Conservation (phyloP, 768 basidiomycete genomes). For the Mycena epipterygia region DNA sequence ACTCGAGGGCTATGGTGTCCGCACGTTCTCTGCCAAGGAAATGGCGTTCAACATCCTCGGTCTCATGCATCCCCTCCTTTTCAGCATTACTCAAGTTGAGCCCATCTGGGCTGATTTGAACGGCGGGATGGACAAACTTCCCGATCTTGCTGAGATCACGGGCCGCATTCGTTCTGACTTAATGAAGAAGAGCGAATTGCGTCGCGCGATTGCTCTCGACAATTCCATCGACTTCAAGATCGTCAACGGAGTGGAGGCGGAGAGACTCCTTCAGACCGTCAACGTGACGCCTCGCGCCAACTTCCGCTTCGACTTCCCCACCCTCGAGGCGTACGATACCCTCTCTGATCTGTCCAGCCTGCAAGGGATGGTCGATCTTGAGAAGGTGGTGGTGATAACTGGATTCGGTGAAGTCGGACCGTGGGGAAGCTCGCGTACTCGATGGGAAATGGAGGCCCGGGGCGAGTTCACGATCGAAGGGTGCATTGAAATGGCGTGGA, state of each 20-base stretch:
- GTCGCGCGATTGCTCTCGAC: slow-evolving; percentile 93
- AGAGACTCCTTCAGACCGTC: slow-evolving; percentile 92
- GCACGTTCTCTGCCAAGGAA: slow-evolving; percentile 99
- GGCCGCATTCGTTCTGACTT: slow-evolving; percentile 86
- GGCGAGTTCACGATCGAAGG: slow-evolving; percentile 99
- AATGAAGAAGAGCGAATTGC: slow-evolving; percentile 90
- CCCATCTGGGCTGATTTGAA: slow-evolving; percentile 99
- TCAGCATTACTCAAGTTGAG: slow-evolving; percentile 99
- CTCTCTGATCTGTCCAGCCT: slow-evolving; percentile 83
- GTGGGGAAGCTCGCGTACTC: slow-evolving; percentile 97
- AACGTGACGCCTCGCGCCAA: slow-evolving; percentile 97
- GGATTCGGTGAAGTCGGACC: slow-evolving; percentile 98
- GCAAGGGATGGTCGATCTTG: slow-evolving; percentile 92
- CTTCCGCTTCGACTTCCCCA: slow-evolving; percentile 96
- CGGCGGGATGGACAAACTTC: slow-evolving; percentile 97
- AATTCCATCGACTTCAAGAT: slow-evolving; percentile 97
- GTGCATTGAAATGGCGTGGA: slow-evolving; percentile 99
- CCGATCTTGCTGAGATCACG: slow-evolving; percentile 94
- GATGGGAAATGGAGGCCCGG: slow-evolving; percentile 99
- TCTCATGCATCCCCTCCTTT: slow-evolving; percentile 98
- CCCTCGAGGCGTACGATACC: slow-evolving; percentile 78
- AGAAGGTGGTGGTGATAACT: slow-evolving; percentile 95
- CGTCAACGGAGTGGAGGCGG: slow-evolving; percentile 90
- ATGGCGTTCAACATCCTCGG: slow-evolving; percentile 99
- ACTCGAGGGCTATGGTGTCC: slow-evolving; percentile 91